phyloP scores from a whole-genome alignment of 2,329 filamentous ascomycete species.

The Gremmenia infestans region DNA sequence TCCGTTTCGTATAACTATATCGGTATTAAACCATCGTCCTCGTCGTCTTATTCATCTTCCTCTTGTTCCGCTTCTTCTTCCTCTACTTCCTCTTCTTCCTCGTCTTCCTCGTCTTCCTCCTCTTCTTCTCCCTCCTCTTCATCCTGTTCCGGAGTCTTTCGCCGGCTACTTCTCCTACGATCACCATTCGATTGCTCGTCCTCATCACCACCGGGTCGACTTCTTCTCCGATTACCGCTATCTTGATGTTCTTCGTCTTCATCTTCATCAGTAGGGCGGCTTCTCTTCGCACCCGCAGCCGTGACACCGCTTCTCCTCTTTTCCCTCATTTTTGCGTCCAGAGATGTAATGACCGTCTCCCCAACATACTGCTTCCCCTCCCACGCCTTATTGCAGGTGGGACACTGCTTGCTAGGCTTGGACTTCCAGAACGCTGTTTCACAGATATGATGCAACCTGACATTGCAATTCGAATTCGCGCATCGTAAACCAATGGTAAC shows the following conservation, averaged over 20 bases:
- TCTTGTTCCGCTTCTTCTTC: slow-evolving; percentile 7
- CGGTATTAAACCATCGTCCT: background rate
- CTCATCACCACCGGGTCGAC: background rate
- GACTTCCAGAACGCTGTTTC: slow-evolving; percentile 67
- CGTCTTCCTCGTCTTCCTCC: background rate
- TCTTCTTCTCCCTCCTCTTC: slow-evolving; percentile 1
- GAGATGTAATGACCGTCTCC: slow-evolving; percentile 29
- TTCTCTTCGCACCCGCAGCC: slow-evolving; percentile 6
- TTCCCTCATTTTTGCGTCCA: slow-evolving; percentile 28
- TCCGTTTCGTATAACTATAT: background rate
- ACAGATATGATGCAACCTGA: slow-evolving; percentile 74
- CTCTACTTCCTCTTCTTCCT: background rate
- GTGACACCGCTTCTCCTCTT: slow-evolving; percentile 26
- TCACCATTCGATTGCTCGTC: slow-evolving; percentile 3
- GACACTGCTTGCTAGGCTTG: slow-evolving; percentile 52
- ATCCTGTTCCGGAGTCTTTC: slow-evolving; percentile 4
- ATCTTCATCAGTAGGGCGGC: slow-evolving; percentile 11
- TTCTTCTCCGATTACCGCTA: background rate
- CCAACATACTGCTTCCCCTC: slow-evolving; percentile 31
- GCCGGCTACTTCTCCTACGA: background rate
- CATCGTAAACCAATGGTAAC: slow-evolving; percentile 82
- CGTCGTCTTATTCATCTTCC: slow-evolving; percentile 9
- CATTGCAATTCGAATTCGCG: slow-evolving; percentile 58
- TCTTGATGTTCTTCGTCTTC: slow-evolving; percentile 7
- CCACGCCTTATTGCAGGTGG: slow-evolving; percentile 52